Evolutionary conservation across 106 monocot genomes (phyloP).

Genomic region (Apostasia ramifera): DNA sequence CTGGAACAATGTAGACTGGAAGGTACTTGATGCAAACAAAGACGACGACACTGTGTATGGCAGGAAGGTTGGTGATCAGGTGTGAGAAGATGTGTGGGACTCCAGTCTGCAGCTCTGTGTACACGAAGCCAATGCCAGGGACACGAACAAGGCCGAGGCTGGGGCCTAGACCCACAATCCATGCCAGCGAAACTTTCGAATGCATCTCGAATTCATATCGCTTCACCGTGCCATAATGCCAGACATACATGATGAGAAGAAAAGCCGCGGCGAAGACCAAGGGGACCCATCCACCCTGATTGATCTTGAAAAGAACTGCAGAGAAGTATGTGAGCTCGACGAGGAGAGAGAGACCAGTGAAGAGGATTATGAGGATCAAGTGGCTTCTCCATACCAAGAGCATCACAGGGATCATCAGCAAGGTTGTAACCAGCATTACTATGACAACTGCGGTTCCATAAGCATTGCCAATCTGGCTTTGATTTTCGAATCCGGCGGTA

Average conservation of each 20-base stretch:
- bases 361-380: slow-evolving; percentile 61
- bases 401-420: slow-evolving; percentile 91
- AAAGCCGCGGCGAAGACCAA: slow-evolving; percentile 66
- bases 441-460: slow-evolving; percentile 94
- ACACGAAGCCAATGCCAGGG: slow-evolving; percentile 87
- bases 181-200: slow-evolving; percentile 81
- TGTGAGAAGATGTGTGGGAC: slow-evolving; percentile 93
- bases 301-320: slow-evolving; percentile 70
- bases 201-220: slow-evolving; percentile 91
- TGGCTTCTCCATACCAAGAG: slow-evolving; percentile 89
- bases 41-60: slow-evolving; percentile 74
- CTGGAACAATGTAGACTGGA: slow-evolving; percentile 77
- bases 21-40: slow-evolving; percentile 90
- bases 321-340: slow-evolving; percentile 85
- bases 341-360: slow-evolving; percentile 63
- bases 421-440: slow-evolving; percentile 92
- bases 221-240: slow-evolving; percentile 75
- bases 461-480: slow-evolving; percentile 94
- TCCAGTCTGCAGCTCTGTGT: slow-evolving; percentile 78
- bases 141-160: slow-evolving; percentile 85
- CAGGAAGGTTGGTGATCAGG: slow-evolving; percentile 88
- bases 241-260: slow-evolving; percentile 77
- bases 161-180: slow-evolving; percentile 90
- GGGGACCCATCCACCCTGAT: slow-evolving; percentile 93
- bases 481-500: slow-evolving; percentile 89